These are phyloP conservation scores for Pythium sukuiense DNA, from an alignment of 352 stramenopile species.

Conservation along the genomic window DNA sequence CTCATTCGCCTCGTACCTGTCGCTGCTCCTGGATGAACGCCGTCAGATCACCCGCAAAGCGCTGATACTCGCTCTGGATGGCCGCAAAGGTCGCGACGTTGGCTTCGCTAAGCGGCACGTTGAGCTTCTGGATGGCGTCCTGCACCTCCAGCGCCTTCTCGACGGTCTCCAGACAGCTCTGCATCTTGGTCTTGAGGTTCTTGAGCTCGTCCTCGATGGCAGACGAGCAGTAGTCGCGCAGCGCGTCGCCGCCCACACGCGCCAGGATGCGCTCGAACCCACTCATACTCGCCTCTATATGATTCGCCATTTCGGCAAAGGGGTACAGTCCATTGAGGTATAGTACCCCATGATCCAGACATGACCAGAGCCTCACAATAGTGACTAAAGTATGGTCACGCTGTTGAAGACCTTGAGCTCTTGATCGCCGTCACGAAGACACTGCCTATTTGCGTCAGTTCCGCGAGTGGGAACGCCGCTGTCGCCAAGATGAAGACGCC, in stretches of 20 bases:
- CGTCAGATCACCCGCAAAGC: slow-evolving; percentile 47
- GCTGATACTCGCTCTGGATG: slow-evolving; percentile 55
- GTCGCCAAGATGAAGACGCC: background rate
- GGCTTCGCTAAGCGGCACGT: slow-evolving; percentile 56
- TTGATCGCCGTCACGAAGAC: too few species aligned
- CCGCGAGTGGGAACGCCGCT: background rate
- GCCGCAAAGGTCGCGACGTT: slow-evolving; percentile 52
- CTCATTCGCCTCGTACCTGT: slow-evolving; percentile 25
- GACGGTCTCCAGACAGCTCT: slow-evolving; percentile 49
- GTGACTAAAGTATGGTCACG: too few species aligned
- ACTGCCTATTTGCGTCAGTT: background rate
- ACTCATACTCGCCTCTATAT: slow-evolving; percentile 38
- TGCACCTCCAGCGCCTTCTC: slow-evolving; percentile 65
- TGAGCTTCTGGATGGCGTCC: slow-evolving; percentile 57
- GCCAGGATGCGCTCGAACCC: slow-evolving; percentile 76
- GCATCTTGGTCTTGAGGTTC: slow-evolving; percentile 62
- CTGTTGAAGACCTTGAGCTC: too few species aligned
- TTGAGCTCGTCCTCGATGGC: slow-evolving; percentile 72
- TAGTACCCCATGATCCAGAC: too few species aligned
- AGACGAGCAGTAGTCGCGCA: slow-evolving; percentile 75
- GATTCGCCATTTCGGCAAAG: too few species aligned
- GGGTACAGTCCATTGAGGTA: too few species aligned
- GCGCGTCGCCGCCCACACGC: slow-evolving; percentile 61
- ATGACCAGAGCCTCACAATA: background rate
- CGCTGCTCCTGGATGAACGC: slow-evolving; percentile 61